A percentile compares a stretch with the other conserved stretches of the same genome.
Conservation (phyloP, 345 rosid species). For the Alliaria petiolata region DNA sequence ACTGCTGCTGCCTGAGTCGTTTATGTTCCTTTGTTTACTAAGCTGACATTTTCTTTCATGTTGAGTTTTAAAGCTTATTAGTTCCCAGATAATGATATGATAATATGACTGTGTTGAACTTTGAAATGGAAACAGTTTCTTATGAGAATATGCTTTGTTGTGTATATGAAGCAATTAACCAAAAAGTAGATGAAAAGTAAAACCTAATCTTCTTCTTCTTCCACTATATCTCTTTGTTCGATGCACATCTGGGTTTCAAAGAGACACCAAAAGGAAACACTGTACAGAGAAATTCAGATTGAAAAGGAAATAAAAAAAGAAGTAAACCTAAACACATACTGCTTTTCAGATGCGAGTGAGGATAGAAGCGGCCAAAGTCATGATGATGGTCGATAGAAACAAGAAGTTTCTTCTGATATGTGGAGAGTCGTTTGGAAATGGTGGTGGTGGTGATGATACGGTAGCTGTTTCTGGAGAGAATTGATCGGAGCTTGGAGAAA, state of each 20-base stretch:
- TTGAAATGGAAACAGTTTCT: not conserved
- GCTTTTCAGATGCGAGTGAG: conserved; percentile 22
- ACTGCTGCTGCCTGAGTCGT: conserved; percentile 31
- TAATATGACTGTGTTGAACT: conserved; percentile 5
- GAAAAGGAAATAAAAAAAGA: no score
- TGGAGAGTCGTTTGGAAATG: not conserved
- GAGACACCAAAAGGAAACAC: no score
- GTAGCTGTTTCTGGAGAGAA: conserved; percentile 19
- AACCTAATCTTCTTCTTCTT: not conserved
- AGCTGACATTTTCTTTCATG: not conserved
- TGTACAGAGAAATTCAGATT: no score
- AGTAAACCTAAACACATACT: not conserved
- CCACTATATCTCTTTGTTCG: not conserved
- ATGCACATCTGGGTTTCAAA: no score
- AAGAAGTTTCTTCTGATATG: conserved; percentile 2
- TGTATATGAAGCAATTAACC: not conserved
- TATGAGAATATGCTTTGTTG: not conserved
- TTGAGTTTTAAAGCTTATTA: conserved; percentile 11
- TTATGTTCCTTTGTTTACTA: not conserved
- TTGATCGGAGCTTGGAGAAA: conserved; percentile 21
- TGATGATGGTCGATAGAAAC: conserved; percentile 10
- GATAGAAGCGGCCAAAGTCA: not conserved
- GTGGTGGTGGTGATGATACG: conserved; percentile 14
- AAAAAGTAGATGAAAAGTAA: not conserved
- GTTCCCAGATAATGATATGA: conserved; percentile 22